These are phyloP conservation scores for Leccinum holopus DNA, from an alignment of 1,284 basidiomycete genomes.

Conservation along the genomic window DNA sequence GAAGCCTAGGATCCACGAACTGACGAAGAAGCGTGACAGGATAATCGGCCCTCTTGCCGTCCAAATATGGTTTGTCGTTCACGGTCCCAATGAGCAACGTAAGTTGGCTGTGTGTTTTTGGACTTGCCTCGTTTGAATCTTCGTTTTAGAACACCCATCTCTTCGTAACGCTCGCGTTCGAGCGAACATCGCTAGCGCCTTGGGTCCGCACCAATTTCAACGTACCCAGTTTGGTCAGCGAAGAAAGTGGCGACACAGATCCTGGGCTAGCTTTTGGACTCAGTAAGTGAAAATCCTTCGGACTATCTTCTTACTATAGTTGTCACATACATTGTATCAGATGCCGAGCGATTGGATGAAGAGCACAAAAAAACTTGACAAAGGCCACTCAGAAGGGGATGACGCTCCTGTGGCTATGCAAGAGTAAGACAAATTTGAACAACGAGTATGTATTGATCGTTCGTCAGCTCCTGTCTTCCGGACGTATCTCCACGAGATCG, in stretches of 20 bases:
- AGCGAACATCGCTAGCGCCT: slow-evolving; percentile 19
- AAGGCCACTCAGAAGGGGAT: background rate
- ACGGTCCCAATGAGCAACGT: slow-evolving; percentile 8
- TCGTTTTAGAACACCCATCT: slow-evolving; percentile 7
- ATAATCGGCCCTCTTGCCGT: background rate
- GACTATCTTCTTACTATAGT: background rate
- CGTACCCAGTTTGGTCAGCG: background rate
- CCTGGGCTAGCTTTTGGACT: slow-evolving; percentile 23
- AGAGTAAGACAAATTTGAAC: slow-evolving; percentile 5
- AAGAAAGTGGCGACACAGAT: background rate
- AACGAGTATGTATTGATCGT: slow-evolving; percentile 1
- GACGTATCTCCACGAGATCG: background rate
- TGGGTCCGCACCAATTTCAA: slow-evolving; percentile 10
- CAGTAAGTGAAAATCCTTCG: slow-evolving; percentile 8
- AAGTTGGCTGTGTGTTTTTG: background rate
- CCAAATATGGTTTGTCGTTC: background rate
- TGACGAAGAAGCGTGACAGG: background rate
- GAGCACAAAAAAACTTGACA: slow-evolving; percentile 8
- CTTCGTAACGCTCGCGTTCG: slow-evolving; percentile 8
- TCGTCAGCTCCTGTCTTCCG: slow-evolving; percentile 8
- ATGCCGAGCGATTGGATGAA: background rate
- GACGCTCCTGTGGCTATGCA: slow-evolving; percentile 12
- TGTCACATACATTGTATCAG: slow-evolving; percentile 9
- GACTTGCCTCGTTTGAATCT: background rate
- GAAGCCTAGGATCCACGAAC: background rate